Base-by-base conservation (phyloP, 2,329 filamentous ascomycete genomes). In the Phialemoniopsis sp. region DNA sequence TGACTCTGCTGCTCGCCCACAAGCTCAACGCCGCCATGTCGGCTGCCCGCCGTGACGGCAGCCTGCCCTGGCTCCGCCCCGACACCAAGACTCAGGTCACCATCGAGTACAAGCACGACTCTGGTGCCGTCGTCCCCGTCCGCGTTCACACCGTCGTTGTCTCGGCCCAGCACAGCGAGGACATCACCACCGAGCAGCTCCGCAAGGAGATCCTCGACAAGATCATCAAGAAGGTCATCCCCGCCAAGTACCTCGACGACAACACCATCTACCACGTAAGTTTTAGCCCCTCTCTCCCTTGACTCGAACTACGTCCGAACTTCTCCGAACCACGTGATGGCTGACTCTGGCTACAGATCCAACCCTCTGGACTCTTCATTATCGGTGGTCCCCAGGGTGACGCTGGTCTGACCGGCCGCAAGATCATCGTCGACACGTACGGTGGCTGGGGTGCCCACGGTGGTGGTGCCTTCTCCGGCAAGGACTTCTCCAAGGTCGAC, bases 401-500 rank as follows among this genome's bases (percentile, higher is more conserved):
- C 59, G 93, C 93, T 59, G 93, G 93, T 81, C 80, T 98, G 51
- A 98, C 93, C 50, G 93, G 93, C 68, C 90, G 93, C 63, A 98
- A 98, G 85, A 98, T 98, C 81, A 84, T 96, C 53, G 93, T 98
- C 66, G 93, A 98, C 76, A 97, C 93, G 68, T 98, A 98, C 76
- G 93, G 93, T 77, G 93, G 93, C 60, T 97, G 93, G 93, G 93
- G 93, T 75, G 93, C 93, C 57, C 93, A 98, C 80, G 93, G 93
- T 79, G 93, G 93, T 78, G 93, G 93, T 85, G 93, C 93, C 68
- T 98, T 98, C 87, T 97, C 93, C 59, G 93, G 93, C 62, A 98
- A 98, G 85, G 93, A 98, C 70, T 98, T 96, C 83, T 96, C 89
- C 80, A 98, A 98, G 82, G 93, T 98, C 71, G 93, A 98, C 67